Evolutionary conservation across 176 grass and related monocot genomes (phyloP), one percentile per base, ranked within the genome.

Genomic region (Oryza rufipogon): DNA sequence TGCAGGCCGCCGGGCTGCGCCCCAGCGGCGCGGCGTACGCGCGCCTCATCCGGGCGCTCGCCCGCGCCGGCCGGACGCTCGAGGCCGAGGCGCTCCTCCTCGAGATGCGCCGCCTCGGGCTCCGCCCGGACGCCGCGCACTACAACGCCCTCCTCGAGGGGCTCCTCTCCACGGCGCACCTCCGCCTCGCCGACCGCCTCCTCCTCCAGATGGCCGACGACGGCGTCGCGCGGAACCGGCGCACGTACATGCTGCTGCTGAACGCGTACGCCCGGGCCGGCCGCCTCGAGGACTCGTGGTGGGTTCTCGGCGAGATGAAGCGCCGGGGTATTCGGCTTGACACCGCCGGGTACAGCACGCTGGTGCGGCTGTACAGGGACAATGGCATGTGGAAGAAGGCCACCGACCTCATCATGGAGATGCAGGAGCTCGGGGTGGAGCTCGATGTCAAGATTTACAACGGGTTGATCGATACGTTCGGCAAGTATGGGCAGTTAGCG

Each of bases 321-420:
- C 87, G 85, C 34, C 66, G 76, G 1, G 83, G 91, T 15, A 70
- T 96, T 56, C 72, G 17, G 33, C 86, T 95, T 6, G 83, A 85
- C 82, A 86, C 84, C 71, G 85, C 73, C 25, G 91, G 83, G 23
- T 96, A 95, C 61, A 73, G 87, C 88, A 75, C 75, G 78, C 54
- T 94, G 5, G 78, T 98, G 25, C 75, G 87, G 74, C 85, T 95
- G 9, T 98, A 95, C 78, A 82, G 89, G 70, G 93, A 92, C 78
- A 95, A 91, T 73, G 96, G 89, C 12, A 96, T 96, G 96, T 96
- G 93, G 96, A 99, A 94, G 93, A 98, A 95, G 78, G 96, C 96
- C 49, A 92, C 84, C 38, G 84, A 86, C 52, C 89, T 98, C 17
- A 34, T 98, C 28, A 68, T 89, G 89, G 96, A 95, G 85, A 98